These are phyloP conservation scores for Dioscorea zingiberensis DNA, from an alignment of 106 monocot genomes.

Conservation along the genomic window DNA sequence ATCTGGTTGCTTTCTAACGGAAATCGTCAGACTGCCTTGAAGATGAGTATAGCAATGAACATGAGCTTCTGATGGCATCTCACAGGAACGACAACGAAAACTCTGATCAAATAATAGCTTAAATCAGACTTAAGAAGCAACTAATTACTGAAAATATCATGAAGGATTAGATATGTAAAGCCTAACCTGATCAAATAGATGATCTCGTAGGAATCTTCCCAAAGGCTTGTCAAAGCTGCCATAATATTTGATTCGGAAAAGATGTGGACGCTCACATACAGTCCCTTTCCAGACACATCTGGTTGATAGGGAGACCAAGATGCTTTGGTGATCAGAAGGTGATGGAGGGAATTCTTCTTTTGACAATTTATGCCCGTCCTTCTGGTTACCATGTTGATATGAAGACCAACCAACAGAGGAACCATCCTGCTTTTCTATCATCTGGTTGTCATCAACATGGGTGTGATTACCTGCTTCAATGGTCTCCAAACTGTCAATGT, in stretches of 20 bases:
- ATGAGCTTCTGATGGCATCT: conserved; percentile 73
- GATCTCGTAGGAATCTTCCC: conserved; percentile 55
- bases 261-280: conserved; percentile 63
- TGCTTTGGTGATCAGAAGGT: conserved; percentile 66
- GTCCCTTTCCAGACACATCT: conserved; percentile 80
- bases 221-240: conserved; percentile 72
- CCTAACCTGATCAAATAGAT: conserved; percentile 63
- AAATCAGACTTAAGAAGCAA: neutral
- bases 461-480: neutral
- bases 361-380: conserved; percentile 12
- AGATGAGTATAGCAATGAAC: conserved; percentile 71
- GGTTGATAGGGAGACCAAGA: conserved; percentile 63
- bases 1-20: conserved; percentile 50
- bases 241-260: conserved; percentile 78
- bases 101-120: conserved; percentile 19
- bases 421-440: conserved; percentile 4
- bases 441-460: neutral
- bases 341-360: conserved; percentile 43
- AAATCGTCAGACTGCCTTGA: conserved; percentile 68
- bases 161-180: neutral
- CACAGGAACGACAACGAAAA: conserved; percentile 53
- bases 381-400: conserved; percentile 11
- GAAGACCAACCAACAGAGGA: conserved; percentile 3
- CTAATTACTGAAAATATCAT: neutral
- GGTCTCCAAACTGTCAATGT: conserved; percentile 3